A percentile compares a stretch with the other conserved stretches of the same genome.
Conservation (phyloP, 2,329 filamentous ascomycete species). For the Colletotrichum truncatum region DNA sequence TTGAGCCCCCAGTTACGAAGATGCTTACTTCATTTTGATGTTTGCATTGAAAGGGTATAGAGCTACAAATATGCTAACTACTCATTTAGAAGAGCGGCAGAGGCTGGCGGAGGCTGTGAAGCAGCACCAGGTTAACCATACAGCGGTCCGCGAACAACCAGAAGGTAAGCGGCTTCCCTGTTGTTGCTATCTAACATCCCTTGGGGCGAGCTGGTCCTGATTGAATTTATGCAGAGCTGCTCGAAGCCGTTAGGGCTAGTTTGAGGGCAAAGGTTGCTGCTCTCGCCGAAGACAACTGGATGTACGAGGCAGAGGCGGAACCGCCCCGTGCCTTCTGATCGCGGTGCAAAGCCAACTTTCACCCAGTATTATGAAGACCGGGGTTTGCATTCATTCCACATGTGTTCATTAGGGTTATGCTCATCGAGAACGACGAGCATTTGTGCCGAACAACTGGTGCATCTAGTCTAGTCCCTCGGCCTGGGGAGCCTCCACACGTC, state of each 20-base stretch:
- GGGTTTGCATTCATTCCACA: constrained; percentile 15
- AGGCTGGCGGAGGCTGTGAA: constrained; percentile 68
- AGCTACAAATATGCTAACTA: constrained; percentile 35
- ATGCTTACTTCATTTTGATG: too few relatives aligned
- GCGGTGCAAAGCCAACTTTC: constrained; percentile 1
- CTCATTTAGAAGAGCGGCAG: constrained; percentile 63
- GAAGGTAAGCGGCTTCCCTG: constrained; percentile 38
- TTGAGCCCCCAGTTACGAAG: too few relatives aligned
- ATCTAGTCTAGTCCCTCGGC: constrained; percentile 68
- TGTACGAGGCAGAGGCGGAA: constrained; percentile 78
- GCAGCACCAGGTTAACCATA: constrained; percentile 66
- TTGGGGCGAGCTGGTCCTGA: background rate
- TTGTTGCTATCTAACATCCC: background rate
- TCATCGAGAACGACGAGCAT: background rate
- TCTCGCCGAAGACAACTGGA: constrained; percentile 87
- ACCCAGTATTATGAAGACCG: constrained; percentile 26
- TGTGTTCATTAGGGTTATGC: background rate
- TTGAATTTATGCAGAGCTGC: constrained; percentile 64
- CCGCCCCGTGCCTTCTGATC: constrained; percentile 49
- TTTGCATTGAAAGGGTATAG: constrained; percentile 28
- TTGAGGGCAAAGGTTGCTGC: constrained; percentile 77
- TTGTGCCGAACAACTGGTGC: background rate
- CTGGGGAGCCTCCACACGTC: constrained; percentile 57
- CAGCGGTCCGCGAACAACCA: constrained; percentile 66
- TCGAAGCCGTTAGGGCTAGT: constrained; percentile 75